Evolutionary conservation across 257 asterid genomes (phyloP), one percentile per base, ranked within the genome.

Genomic region (Solanum medicagineum): DNA sequence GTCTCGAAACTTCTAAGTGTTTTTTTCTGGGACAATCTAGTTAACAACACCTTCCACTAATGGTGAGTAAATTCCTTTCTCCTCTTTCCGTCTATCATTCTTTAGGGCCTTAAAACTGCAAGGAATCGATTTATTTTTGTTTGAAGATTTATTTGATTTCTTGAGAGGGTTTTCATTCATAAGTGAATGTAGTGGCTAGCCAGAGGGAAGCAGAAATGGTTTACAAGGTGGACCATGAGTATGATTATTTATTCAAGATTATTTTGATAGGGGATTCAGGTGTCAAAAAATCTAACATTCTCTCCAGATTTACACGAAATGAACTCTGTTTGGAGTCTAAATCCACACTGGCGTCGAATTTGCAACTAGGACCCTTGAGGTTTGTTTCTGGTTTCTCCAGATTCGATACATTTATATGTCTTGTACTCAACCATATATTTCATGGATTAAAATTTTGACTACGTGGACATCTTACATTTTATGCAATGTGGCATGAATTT

Each of bases 341-440:
- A 85, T 89, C 93, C 44, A 91, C 87, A 88, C 89, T 11, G 93
- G 93, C 24, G 92, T 89, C 36, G 91, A 91, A 84, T 91, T 91
- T 55, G 92, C 91, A 6, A 91, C 93, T 8, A 87, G 92, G 73
- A 91, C 92, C 79, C 89, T 89, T 55, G 90, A 89, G 92, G 92
- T 89, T 77, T 22, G 84, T 47, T 82, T 44, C 44, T 51, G 8
- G 19, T n/a, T 51, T 53, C 60, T 53, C 44, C 45, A 77, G 15
- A 16, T 51, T 51, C 47, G 26, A 51, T 16, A 63, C 40, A 74
- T n/a, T 45, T 20, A 6, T 44, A 10, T 44, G 32, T 22, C 56
- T 44, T 73, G 22, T 42, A 40, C 54, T 66, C 75, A 7, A 42
- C 0, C 26, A 47, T 40, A 45, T 44, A 44, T 73, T 44, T 74